Evolutionary conservation across 208 protist genomes (phyloP).

Genomic region (Leishmania tarentolae): DNA sequence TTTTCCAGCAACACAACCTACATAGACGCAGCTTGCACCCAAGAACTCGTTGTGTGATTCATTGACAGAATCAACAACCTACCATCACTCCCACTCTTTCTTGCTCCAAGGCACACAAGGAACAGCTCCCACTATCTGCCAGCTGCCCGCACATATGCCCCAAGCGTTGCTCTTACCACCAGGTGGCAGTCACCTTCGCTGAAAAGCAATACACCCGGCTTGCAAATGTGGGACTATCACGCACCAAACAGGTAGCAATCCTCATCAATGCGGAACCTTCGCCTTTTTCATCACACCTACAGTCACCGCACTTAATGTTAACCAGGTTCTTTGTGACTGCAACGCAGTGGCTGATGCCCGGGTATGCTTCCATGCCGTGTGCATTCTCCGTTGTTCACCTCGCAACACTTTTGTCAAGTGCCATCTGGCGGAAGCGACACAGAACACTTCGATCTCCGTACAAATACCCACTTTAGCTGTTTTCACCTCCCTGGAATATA

Average conservation of each 20-base stretch:
- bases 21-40: background rate
- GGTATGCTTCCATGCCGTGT: too few species aligned
- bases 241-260: background rate
- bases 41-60: background rate
- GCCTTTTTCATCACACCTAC: background rate
- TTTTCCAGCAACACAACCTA: background rate
- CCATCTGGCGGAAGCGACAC: background rate
- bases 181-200: background rate
- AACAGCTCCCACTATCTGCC: background rate
- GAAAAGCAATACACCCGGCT: too few species aligned
- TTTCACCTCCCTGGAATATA: background rate
- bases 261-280: background rate
- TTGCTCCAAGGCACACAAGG: background rate
- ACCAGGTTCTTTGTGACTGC: background rate
- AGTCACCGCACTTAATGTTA: background rate
- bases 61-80: background rate
- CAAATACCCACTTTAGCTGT: background rate
- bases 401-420: background rate
- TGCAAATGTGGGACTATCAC: background rate
- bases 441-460: background rate
- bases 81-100: background rate
- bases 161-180: background rate
- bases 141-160: background rate
- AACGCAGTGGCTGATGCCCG: too few species aligned
- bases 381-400: background rate